Conservation (phyloP, 257 asterid species). For the Solanum tarapatanum region DNA sequence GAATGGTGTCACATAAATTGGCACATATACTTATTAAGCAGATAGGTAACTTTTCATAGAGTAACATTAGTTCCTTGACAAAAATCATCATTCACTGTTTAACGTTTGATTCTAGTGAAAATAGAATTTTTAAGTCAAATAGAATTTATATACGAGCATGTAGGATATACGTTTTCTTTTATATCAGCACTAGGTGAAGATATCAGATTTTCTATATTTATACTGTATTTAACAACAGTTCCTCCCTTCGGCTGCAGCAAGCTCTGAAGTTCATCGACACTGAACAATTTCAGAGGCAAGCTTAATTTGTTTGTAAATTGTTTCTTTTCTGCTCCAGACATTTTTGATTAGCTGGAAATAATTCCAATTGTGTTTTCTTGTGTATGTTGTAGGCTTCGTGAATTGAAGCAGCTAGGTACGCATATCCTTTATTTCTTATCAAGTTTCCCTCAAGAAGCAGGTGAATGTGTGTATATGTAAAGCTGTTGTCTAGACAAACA, state of each 20-base stretch:
- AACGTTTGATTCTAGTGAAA: not conserved
- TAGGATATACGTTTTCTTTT: not conserved
- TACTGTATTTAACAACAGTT: not conserved
- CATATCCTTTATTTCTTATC: not conserved
- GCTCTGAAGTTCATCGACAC: slow-evolving; percentile 81
- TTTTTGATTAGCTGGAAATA: not conserved
- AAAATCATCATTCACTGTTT: not conserved
- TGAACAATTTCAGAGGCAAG: slow-evolving; percentile 83
- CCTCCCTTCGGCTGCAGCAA: slow-evolving; percentile 36
- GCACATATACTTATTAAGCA: not conserved
- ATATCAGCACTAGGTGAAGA: not conserved
- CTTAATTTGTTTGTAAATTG: not conserved
- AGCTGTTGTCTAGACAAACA: not conserved
- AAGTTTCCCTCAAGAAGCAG: not conserved
- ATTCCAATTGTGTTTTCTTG: not conserved
- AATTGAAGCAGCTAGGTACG: slow-evolving; percentile 89
- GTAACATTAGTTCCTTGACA: not conserved
- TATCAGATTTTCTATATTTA: not conserved
- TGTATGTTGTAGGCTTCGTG: slow-evolving; percentile 67
- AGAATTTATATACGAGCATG: not conserved
- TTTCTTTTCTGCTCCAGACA: not conserved
- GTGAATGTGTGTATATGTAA: not conserved
- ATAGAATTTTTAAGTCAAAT: not conserved
- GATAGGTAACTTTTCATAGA: not conserved
- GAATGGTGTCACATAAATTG: not conserved